Evolutionary conservation across 768 basidiomycete genomes (phyloP), one percentile per base, ranked within the genome.

Genomic region (Russula sp.): DNA sequence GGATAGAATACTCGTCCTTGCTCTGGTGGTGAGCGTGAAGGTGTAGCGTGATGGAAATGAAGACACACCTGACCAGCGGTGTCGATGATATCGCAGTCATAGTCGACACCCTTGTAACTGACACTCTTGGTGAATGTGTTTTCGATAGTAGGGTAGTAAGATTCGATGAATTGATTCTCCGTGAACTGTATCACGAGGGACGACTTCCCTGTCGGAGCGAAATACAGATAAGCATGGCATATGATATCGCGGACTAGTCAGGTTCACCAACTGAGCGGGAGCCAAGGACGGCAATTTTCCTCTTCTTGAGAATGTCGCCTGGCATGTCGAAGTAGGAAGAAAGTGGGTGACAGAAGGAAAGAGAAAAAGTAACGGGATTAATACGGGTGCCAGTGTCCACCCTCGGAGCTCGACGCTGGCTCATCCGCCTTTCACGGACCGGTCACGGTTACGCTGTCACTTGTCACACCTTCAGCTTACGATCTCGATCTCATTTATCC

Each of bases 131-230:
- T 80, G 74, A 87, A 89, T 13, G 89, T 92, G 68, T 81, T 85
- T 75, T 98, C 95, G 71, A 96, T 96, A 55, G 94, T 98, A 44
- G 96, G 96, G 77, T 93, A 94, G 79, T 98, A 98, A 8, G 87
- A 81, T 64, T 96, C 94, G 73, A 88, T 82, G 72, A 97, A 98
- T 70, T 89, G 84, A 69, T 89, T 88, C 77, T 97, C 90, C 76
- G 94, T 88, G 77, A 92, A 98, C 75, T 95, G 91, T 70, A 94
- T 82, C 65, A 94, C 84, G 64, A 97, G 82, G 57, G 96, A 97
- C 31, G 92, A 92, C 79, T 97, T 98, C 67, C 95, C 96, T 97
- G 77, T 40, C 45, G 34, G 59, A 61, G 63, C 44, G 55, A 53
- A 59, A 66, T 63, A 64, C 62, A 54, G 53, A 53, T 27, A 42